Conservation (phyloP, 164 flowering plant genomes). For the Chimonanthus salicifolius region DNA sequence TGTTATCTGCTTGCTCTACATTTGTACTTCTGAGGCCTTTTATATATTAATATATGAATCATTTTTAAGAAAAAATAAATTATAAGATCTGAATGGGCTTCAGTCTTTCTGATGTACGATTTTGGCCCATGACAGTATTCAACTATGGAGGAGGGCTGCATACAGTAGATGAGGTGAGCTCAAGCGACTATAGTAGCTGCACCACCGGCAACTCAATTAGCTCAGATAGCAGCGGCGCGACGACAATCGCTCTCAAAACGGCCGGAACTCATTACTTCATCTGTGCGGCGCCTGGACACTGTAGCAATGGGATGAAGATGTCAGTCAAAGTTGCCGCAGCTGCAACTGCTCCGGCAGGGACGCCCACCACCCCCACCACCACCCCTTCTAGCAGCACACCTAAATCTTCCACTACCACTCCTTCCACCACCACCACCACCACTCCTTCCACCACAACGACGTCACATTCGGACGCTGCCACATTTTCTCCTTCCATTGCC, state of each 20-base stretch:
- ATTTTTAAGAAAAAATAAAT: no score
- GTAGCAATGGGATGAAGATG: conserved; percentile 48
- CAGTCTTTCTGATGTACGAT: neutral
- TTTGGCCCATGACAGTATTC: conserved; percentile 27
- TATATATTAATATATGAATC: no score
- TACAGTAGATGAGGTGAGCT: conserved; percentile 42
- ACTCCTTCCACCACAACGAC: neutral
- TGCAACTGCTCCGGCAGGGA: conserved; percentile 1
- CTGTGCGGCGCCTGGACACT: conserved; percentile 39
- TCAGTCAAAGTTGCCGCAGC: conserved; percentile 26
- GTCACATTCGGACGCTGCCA: conserved; percentile 5
- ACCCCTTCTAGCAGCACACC: neutral
- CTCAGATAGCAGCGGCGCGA: conserved; percentile 31
- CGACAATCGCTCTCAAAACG: conserved; percentile 34
- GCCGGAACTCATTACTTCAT: conserved; percentile 48
- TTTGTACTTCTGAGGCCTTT: no score
- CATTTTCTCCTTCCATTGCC: conserved; percentile 14
- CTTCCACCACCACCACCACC: neutral
- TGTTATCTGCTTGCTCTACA: no score
- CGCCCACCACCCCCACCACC: conserved; percentile 1
- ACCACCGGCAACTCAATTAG: conserved; percentile 19
- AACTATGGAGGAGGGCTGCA: conserved; percentile 31
- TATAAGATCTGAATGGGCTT: neutral
- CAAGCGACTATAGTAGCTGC: conserved; percentile 41
- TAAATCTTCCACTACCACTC: neutral